Conservation (phyloP, 1,284 basidiomycete genomes). For the Meripilus lineatus region DNA sequence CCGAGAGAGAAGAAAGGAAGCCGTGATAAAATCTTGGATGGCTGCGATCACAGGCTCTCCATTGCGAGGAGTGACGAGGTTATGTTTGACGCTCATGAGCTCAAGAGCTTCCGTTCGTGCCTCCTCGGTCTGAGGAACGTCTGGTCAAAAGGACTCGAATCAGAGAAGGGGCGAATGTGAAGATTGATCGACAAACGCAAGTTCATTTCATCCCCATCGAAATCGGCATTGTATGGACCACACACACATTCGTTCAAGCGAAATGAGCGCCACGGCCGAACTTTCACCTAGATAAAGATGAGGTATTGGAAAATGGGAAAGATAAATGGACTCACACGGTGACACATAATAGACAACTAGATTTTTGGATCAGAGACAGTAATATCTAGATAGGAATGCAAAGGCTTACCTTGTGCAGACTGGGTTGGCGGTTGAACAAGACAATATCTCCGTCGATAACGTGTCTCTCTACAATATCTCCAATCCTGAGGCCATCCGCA, state of each 20-base stretch:
- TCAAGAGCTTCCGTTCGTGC: conserved; percentile 96
- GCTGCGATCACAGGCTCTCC: conserved; percentile 99
- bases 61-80: conserved; percentile 95
- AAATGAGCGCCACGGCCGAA: conserved; percentile 97
- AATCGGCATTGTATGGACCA: conserved; percentile 99
- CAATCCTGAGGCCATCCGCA: conserved; percentile 76
- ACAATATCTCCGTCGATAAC: conserved; percentile 96
- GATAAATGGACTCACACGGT: conserved; percentile 56
- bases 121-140: conserved; percentile 99
- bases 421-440: conserved; percentile 98
- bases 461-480: conserved; percentile 92
- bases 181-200: conserved; percentile 59
- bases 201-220: conserved; percentile 99
- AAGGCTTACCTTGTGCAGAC: conserved; percentile 79
- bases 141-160: conserved; percentile 33
- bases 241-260: conserved; percentile 99
- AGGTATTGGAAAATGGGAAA: neutral
- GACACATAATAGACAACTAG: conserved; percentile 98
- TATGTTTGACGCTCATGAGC: conserved; percentile 97
- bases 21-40: conserved; percentile 98
- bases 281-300: conserved; percentile 56
- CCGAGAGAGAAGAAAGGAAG: conserved; percentile 91
- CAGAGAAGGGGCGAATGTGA: neutral
- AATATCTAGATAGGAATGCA: conserved; percentile 16
- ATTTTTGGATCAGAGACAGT: conserved; percentile 20